A percentile compares a stretch with the other conserved stretches of the same genome.
Conservation (phyloP, 352 stramenopile genomes). For the Paralagenidium karlingii region DNA sequence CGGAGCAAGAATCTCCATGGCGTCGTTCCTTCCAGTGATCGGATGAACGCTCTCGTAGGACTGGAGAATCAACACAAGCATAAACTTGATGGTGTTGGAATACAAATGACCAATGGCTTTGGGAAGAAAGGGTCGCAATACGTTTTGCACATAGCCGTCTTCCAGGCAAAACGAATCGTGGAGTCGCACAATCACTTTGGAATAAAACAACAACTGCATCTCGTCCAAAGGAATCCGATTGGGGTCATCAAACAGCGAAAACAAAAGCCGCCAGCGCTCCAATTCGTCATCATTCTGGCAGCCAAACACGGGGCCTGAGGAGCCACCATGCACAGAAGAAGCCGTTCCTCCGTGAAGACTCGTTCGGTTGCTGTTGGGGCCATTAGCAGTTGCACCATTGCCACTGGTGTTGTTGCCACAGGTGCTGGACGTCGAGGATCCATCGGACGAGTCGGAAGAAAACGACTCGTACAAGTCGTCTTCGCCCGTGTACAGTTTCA, state of each 20-base stretch:
- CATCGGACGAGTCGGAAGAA: constrained; percentile 67
- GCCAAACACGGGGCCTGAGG: constrained; percentile 72
- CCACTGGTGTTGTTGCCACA: too few species aligned
- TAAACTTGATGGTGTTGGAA: constrained; percentile 85
- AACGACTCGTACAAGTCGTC: constrained; percentile 84
- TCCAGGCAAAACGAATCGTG: constrained; percentile 80
- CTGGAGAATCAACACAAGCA: constrained; percentile 79
- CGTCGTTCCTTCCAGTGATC: constrained; percentile 77
- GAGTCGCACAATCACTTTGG: constrained; percentile 74
- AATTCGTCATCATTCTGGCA: constrained; percentile 64
- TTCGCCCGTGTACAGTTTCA: constrained; percentile 82
- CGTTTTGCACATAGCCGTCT: constrained; percentile 73
- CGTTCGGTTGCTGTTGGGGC: too few species aligned
- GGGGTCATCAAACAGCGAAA: constrained; percentile 69
- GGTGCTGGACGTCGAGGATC: constrained; percentile 30
- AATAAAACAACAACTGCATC: constrained; percentile 82
- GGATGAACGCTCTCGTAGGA: constrained; percentile 82
- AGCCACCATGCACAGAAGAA: too few species aligned
- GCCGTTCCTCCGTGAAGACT: too few species aligned
- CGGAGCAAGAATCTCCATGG: constrained; percentile 71
- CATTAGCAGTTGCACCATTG: too few species aligned
- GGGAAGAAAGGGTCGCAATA: constrained; percentile 67
- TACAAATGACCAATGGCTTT: constrained; percentile 72
- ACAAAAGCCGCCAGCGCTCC: constrained; percentile 70
- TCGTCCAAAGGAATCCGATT: constrained; percentile 70